Evolutionary conservation across 2,329 filamentous ascomycete species (phyloP), one percentile per base, ranked within the genome.

Genomic region (Phoma sp.): DNA sequence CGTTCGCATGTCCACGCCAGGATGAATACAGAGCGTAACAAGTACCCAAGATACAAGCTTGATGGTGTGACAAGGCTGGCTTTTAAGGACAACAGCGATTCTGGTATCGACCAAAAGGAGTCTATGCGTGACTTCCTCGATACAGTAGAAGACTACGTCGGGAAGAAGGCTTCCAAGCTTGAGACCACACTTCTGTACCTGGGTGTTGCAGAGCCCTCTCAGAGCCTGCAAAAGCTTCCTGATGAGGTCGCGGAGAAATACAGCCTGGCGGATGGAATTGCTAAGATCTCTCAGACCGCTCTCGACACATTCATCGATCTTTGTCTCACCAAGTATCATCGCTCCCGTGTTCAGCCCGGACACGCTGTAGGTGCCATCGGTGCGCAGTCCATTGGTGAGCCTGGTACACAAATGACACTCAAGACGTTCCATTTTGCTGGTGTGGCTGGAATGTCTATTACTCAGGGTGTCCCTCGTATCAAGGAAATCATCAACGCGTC

Each of bases 401-500:
- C 95, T 0, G 95, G 95, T 73, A 99, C 95, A 0, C 95, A 99
- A 76, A 99, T 99, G 95, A 99, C 95, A 1, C 79, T 99, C 60
- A 98, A 98, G 79, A 98, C 95, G 72, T 98, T 98, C 86, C 95
- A 98, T 89, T 99, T 99, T 80, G 95, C 95, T 72, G 95, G 95
- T 89, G 95, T 99, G 60, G 95, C 95, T 38, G 93, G 93, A 74
- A 98, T 99, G 95, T 96, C 91, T 83, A 96, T 99, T 71, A 99
- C 95, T 0, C 91, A 97, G 71, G 95, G 95, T 90, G 95, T 99
- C 6, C 95, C 95, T 1, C 93, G 95, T 87, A 99, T 99, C 80
- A 99, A 99, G 79, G 95, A 99, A 82, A 99, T 99, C 64, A 99
- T 99, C 86, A 99, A 99, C 77, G 95, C 95, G 5, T 96, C 92